Percentiles rank a stretch among this genome's conserved stretches.
Conservation (phyloP, 139 green algal species). For the Trebouxia sp. region DNA sequence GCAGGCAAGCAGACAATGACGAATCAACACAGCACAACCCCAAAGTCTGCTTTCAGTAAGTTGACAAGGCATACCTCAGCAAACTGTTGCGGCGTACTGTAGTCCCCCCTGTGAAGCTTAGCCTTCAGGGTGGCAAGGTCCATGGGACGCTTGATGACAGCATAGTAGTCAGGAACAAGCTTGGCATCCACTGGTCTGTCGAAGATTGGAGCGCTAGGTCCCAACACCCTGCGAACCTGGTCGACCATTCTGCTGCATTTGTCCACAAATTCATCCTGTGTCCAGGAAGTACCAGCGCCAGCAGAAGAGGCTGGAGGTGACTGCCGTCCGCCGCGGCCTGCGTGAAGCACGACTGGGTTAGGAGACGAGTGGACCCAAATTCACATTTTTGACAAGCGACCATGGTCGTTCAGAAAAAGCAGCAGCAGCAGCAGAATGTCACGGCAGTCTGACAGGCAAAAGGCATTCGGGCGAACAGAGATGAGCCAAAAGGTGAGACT, state of each 20-base stretch:
- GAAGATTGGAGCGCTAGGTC: background rate
- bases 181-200: constrained; percentile 11
- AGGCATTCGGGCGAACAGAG: too few species aligned
- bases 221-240: background rate
- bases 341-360: background rate
- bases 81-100: constrained; percentile 53
- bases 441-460: background rate
- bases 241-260: constrained; percentile 29
- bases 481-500: background rate
- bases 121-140: constrained; percentile 64
- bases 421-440: too few species aligned
- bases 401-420: too few species aligned
- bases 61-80: constrained; percentile 31
- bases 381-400: too few species aligned
- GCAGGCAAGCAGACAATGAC: background rate
- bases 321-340: constrained; percentile 1
- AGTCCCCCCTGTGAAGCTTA: constrained; percentile 37
- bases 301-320: background rate
- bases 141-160: constrained; percentile 76
- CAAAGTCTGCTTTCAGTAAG: background rate
- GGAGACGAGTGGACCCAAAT: background rate
- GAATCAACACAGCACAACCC: background rate
- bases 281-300: constrained; percentile 1
- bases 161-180: constrained; percentile 61
- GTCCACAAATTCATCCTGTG: background rate